Base-by-base conservation (phyloP, 805 yeast species). In the Huiozyma naganishii region DNA sequence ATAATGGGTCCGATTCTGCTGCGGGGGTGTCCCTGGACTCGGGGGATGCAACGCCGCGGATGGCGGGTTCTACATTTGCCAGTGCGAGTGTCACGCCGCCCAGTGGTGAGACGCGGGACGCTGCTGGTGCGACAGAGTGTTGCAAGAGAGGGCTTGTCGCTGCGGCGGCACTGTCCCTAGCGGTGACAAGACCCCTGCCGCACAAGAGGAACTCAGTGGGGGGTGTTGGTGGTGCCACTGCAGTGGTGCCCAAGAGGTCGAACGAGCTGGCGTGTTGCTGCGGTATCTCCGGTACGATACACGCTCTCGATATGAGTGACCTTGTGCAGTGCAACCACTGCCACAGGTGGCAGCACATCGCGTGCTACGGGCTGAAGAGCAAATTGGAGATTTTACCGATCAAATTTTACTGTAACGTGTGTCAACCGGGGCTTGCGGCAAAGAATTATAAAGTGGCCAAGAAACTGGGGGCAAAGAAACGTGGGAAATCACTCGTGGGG, bases 311-410 rank as follows among this genome's bases (percentile, higher is more conserved):
- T 4, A 40, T 40, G n/a, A 95, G 85, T 62, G 89, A 88, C 52
- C 86, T 94, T 29, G 83, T 92, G 48, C 97, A 92, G 65, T 92
- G 98, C 66, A 95, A 87, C 59, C 71, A 76, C 33, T 89, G 97
- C 61, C 80, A 76, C 61, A 76, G 95, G 48, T 89, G 97, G 97
- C 96, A 89, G 59, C 97, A 89, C 65, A 85, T 90, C 29, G 70
- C 76, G 12, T 89, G 97, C 62, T 85, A 88, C 76, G 82, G 81
- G 6, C 83, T 83, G 45, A 70, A 70, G 39, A 75, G 79, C 39
- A 77, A 74, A 46, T 80, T 76, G 36, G 81, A 83, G 41, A 92
- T 80, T 0, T 95, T 45, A 37, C 50, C 95, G 0, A 95, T 86
- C 44, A 78, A 77, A 44, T 89, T 83, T 58, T 68, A 75, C 36